Conservation (phyloP, 1,139 yeast species). For the Geotrichum restrictum region DNA sequence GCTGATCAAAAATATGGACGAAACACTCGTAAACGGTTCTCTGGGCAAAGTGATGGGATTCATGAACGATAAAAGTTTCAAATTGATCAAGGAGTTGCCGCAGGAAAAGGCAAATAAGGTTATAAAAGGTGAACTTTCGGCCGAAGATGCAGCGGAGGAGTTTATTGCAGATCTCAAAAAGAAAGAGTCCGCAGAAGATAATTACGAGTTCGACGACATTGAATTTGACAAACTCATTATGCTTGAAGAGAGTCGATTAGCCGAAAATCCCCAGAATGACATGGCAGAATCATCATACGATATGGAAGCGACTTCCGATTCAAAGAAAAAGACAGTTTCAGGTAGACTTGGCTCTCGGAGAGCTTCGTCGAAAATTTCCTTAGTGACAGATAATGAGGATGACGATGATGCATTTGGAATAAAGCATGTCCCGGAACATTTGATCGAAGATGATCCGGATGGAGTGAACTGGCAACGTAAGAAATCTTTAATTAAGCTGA, state of each 20-base stretch:
- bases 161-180: conserved; percentile 12
- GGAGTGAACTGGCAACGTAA: conserved; percentile 28
- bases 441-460: conserved; percentile 21
- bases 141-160: conserved; percentile 20
- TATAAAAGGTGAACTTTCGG: conserved; percentile 15
- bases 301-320: background rate
- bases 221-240: conserved; percentile 20
- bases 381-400: conserved; percentile 11
- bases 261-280: conserved; percentile 13
- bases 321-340: background rate
- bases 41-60: conserved; percentile 82
- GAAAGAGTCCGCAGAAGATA: background rate
- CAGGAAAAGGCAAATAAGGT: conserved; percentile 16
- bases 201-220: conserved; percentile 9
- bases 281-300: too few species aligned
- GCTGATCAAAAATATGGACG: conserved; percentile 90
- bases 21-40: conserved; percentile 85
- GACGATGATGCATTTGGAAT: conserved; percentile 25
- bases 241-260: conserved; percentile 18
- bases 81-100: conserved; percentile 26
- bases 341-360: too few species aligned
- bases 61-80: conserved; percentile 52
- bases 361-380: too few species aligned
- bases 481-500: conserved; percentile 35
- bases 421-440: conserved; percentile 23